Evolutionary conservation across 2,329 filamentous ascomycete species (phyloP), one percentile per base, ranked within the genome.

Genomic region (Beauveria varroae): DNA sequence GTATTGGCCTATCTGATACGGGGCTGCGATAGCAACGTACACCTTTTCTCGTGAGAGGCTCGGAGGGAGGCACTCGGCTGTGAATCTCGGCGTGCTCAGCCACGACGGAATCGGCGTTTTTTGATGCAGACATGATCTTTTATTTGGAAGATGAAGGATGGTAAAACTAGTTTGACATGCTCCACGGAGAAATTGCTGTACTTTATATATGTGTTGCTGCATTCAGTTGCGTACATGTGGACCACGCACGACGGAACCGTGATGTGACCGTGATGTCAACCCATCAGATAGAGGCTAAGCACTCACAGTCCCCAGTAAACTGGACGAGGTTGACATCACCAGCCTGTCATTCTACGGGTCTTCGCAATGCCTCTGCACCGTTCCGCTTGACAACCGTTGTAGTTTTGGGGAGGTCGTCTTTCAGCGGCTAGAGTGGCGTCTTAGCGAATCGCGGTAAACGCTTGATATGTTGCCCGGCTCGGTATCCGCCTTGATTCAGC

Each of bases 1-100:
- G 62, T 68, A 57, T 16, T 5, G n/a, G 14, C 10, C 3, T 22
- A 2, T 16, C 28, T 1, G n/a, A 14, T 16, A 7, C 14, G 20
- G 24, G 16, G 46, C 20, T 10, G 20, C 22, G 26, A 22, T 24
- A 24, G 34, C 3, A 9, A 76, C 79, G 73, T 79, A 85, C 82
- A 22, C 84, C 83, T 55, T 78, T 75, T 37, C 73, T 81, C 30
- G 78, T 80, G 50, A 84, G 67, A 16, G 84, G 85, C 66, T 82
- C 77, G 4, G 80, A 74, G 8, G 76, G 79, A 12, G 77, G 73
- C 1, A 83, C 75, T 24, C 75, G 76, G 64, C 79, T 78, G 65
- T 76, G 73, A 70, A 88, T 86, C 67, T 85, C 77, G 67, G 82
- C 83, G 68, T 83, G 78, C 64, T 79, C 77, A 41, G 66, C 58